A percentile compares a stretch with the other conserved stretches of the same genome.
phyloP scores from a whole-genome alignment of 2,329 filamentous ascomycete species.

The Alternaria hordeiaustralica region DNA sequence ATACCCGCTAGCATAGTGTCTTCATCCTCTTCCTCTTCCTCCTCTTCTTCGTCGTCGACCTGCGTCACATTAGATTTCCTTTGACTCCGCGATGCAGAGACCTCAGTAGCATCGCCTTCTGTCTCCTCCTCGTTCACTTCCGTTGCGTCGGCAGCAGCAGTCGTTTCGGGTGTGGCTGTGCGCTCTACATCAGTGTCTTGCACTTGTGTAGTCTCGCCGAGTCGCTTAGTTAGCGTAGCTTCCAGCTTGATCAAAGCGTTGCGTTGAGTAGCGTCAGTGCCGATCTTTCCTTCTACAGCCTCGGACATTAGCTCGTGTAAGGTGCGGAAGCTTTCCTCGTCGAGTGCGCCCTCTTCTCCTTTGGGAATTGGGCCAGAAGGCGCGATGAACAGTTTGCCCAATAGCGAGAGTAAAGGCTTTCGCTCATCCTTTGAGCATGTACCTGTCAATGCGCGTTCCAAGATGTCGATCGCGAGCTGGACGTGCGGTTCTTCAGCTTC shows the following conservation, averaged over 20 bases:
- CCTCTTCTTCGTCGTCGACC: conserved; percentile 18
- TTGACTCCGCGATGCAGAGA: conserved; percentile 19
- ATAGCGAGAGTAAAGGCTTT: conserved; percentile 68
- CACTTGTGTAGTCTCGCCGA: conserved; percentile 44
- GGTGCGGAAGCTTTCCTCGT: conserved; percentile 33
- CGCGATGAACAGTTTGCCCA: conserved; percentile 82
- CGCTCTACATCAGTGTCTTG: conserved; percentile 15
- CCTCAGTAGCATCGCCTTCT: conserved; percentile 21
- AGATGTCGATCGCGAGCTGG: conserved; percentile 75
- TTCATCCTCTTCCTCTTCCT: conserved; percentile 37
- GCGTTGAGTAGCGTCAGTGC: conserved; percentile 59
- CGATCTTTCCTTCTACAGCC: conserved; percentile 57
- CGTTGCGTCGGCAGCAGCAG: conserved; percentile 14
- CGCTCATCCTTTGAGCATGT: conserved; percentile 78
- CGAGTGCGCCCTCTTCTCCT: conserved; percentile 20
- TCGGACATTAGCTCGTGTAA: conserved; percentile 56
- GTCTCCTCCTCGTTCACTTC: conserved; percentile 15
- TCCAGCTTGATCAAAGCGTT: conserved; percentile 64
- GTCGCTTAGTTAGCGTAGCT: conserved; percentile 58
- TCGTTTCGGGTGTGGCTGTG: conserved; percentile 20
- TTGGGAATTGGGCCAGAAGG: conserved; percentile 55
- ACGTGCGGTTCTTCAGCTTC: conserved; percentile 82
- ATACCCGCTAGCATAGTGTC: conserved; percentile 43
- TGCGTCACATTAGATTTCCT: background rate
- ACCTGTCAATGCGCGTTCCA: conserved; percentile 74